Evolutionary conservation across 2,329 filamentous ascomycete species (phyloP), one percentile per base, ranked within the genome.

Genomic region (Daldinia eschscholtzii): DNA sequence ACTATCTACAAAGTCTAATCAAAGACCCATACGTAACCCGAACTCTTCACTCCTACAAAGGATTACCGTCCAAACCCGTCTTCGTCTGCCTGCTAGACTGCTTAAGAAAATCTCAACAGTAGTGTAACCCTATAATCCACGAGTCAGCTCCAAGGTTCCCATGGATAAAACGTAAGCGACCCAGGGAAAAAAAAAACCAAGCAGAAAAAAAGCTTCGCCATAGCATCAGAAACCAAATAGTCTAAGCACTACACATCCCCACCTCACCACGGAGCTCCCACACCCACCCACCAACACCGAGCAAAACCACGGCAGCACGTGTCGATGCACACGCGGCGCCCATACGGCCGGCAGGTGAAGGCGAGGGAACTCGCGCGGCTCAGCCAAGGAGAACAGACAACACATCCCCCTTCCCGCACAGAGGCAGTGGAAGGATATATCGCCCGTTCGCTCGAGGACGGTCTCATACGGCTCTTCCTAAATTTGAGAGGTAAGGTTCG

Each of bases 381-480:
- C 65, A 67, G 74, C 75, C 70, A 46, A 60, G 72, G 64, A 62
- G 63, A 37, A 5, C 28, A 35, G n/a, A 30, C 48, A 10, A 15
- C 48, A 35, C 28, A 7, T 9, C 28, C 15, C 4, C 48, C 48
- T 15, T 20, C 1, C 44, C 44, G 4, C 13, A 28, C n/a, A 39
- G 3, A 12, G 35, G 35, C 30, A 15, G 12, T 13, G 4, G 2
- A 4, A 15, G 12, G 12, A 39, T 39, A 15, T n/a, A 26, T 18
- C 57, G 46, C 35, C 20, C 28, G 6, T 28, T 10, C 61, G 7
- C 72, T 65, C 76, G 74, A 64, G 53, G 75, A 76, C 64, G 75
- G 77, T 78, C 77, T 78, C 73, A 78, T 77, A 78, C 77, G 77
- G 77, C 77, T 78, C 77, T 78, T 78, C 77, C 77, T 78, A 78